Evolutionary conservation across 331 rosid genomes (phyloP).

Genomic region (Quercus tomentella): DNA sequence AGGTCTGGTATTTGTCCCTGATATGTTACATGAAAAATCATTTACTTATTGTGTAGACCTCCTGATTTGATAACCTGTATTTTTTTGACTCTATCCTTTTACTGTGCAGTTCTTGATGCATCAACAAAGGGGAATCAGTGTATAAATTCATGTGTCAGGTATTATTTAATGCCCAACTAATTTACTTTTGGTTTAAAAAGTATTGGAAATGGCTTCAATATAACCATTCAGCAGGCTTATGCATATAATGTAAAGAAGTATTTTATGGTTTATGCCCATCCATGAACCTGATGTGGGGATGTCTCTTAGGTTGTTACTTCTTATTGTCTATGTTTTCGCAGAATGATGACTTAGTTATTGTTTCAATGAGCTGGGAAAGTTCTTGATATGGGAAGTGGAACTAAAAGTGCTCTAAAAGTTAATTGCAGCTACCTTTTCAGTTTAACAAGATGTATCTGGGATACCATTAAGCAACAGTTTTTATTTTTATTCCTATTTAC

Average conservation of each 20-base stretch:
- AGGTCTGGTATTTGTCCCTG: not conserved
- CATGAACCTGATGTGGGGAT: not conserved
- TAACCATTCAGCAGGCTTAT: not conserved
- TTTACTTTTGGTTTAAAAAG: not conserved
- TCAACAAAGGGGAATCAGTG: slow-evolving; percentile 81
- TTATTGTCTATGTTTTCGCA: not conserved
- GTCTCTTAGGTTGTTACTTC: not conserved
- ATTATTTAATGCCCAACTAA: not conserved
- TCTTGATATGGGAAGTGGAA: not conserved
- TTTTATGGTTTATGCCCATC: not conserved
- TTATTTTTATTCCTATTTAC: not conserved
- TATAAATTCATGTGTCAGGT: slow-evolving; percentile 90
- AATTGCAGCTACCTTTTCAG: not conserved
- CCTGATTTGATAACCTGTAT: not conserved
- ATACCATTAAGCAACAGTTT: not conserved
- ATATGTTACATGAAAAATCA: not conserved
- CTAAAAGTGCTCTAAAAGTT: not conserved
- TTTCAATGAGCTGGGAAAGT: not conserved
- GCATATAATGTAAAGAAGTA: not conserved
- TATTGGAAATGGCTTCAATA: not conserved
- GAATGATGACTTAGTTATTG: not conserved
- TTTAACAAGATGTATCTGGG: not conserved
- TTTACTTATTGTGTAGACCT: not conserved
- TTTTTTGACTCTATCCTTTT: not conserved
- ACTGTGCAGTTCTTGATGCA: slow-evolving; percentile 66